These are phyloP conservation scores for Fusarium tupiense DNA, from an alignment of 2,329 filamentous ascomycete species.

Conservation along the genomic window DNA sequence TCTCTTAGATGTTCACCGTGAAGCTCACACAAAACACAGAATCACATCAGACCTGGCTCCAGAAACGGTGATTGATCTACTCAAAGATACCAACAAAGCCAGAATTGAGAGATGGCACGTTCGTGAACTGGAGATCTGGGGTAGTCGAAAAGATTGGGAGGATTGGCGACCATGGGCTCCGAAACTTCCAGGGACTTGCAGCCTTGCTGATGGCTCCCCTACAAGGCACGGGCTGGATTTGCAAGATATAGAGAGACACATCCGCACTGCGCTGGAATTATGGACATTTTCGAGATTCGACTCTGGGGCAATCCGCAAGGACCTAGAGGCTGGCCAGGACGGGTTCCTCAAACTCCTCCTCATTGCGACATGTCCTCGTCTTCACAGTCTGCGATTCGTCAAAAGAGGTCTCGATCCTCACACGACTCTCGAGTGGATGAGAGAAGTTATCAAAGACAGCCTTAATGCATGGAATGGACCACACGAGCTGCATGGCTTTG, in stretches of 20 bases:
- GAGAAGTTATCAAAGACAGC: too few relatives aligned
- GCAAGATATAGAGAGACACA: neutral
- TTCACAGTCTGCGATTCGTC: slow-evolving; percentile 17
- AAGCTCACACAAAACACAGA: neutral
- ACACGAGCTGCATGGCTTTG: too few relatives aligned
- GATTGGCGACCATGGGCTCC: slow-evolving; percentile 22
- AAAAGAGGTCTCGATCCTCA: neutral
- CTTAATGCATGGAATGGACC: too few relatives aligned
- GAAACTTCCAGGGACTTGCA: neutral
- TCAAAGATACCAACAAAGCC: neutral
- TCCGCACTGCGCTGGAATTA: neutral
- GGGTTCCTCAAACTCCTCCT: slow-evolving; percentile 29
- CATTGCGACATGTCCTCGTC: slow-evolving; percentile 22
- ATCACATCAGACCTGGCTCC: slow-evolving; percentile 13
- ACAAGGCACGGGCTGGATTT: neutral
- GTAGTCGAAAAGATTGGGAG: slow-evolving; percentile 8
- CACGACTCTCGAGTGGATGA: slow-evolving; percentile 1
- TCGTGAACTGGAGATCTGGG: slow-evolving; percentile 31
- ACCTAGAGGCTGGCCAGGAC: slow-evolving; percentile 5
- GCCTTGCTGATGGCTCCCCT: neutral
- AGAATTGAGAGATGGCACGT: slow-evolving; percentile 21
- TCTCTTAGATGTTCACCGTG: neutral
- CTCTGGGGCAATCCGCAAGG: neutral
- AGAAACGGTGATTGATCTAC: neutral
- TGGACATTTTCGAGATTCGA: neutral